phyloP scores from a whole-genome alignment of 352 stramenopile genomes.

The Lagenidium giganteum region DNA sequence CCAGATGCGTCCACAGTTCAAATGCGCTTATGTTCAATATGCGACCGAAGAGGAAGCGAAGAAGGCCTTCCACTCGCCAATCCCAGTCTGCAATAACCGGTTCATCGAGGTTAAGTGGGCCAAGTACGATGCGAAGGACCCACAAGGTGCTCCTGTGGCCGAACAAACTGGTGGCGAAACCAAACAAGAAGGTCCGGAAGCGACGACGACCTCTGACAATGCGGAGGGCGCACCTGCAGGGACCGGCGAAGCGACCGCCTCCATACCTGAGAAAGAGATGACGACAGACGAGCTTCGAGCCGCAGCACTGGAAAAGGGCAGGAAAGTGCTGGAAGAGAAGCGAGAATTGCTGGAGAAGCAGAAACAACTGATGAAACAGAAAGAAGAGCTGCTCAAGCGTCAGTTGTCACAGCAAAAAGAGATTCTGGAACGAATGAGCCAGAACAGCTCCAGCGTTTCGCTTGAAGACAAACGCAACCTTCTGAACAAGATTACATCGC shows the following conservation, averaged over 20 bases:
- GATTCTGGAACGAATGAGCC: slow-evolving; percentile 75
- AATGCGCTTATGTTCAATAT: slow-evolving; percentile 85
- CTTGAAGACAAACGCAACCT: slow-evolving; percentile 69
- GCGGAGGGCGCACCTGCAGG: not conserved
- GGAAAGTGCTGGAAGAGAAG: slow-evolving; percentile 81
- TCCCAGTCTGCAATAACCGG: slow-evolving; percentile 86
- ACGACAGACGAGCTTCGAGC: slow-evolving; percentile 67
- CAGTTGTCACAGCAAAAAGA: slow-evolving; percentile 81
- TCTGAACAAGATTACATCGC: slow-evolving; percentile 77
- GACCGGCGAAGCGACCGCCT: not conserved
- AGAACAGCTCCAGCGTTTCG: slow-evolving; percentile 66
- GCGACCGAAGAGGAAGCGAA: slow-evolving; percentile 75
- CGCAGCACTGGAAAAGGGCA: slow-evolving; percentile 72
- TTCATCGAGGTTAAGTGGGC: slow-evolving; percentile 88
- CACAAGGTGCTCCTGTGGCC: slow-evolving; percentile 42
- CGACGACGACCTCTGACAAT: not conserved
- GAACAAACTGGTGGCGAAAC: slow-evolving; percentile 25
- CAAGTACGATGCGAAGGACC: slow-evolving; percentile 71
- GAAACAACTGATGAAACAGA: slow-evolving; percentile 76
- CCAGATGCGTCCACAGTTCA: slow-evolving; percentile 77
- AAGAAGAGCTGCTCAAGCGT: slow-evolving; percentile 74
- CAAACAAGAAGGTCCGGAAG: too few species aligned
- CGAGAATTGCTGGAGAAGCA: slow-evolving; percentile 85
- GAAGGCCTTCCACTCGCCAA: slow-evolving; percentile 83
- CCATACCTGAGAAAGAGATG: slow-evolving; percentile 46